phyloP scores from a whole-genome alignment of 805 yeast species.

The Lipomyces mesembrius region DNA sequence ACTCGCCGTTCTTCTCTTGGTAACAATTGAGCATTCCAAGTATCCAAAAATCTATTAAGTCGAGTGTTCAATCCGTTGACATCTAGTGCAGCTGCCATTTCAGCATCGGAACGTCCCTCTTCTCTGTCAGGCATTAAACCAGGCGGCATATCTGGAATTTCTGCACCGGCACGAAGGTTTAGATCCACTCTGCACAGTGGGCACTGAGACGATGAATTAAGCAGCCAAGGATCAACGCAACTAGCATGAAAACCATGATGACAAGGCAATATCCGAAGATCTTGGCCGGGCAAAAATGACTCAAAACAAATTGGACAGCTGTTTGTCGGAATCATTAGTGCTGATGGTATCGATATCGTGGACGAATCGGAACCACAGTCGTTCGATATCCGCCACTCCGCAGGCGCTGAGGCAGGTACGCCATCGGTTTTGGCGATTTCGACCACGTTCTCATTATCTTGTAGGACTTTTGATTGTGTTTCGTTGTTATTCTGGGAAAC shows the following conservation, averaged over 20 bases:
- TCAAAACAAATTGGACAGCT: slow-evolving; percentile 83
- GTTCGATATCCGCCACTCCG: neutral
- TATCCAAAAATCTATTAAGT: slow-evolving; percentile 42
- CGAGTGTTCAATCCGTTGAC: slow-evolving; percentile 27
- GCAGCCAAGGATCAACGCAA: slow-evolving; percentile 84
- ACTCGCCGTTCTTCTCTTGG: slow-evolving; percentile 42
- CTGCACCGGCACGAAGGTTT: slow-evolving; percentile 38
- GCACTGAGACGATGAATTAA: slow-evolving; percentile 74
- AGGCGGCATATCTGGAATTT: slow-evolving; percentile 32
- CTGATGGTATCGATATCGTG: slow-evolving; percentile 10
- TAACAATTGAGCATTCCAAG: slow-evolving; percentile 44
- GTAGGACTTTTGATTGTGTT: neutral
- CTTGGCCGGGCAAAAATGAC: slow-evolving; percentile 62
- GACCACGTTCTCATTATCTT: slow-evolving; percentile 1
- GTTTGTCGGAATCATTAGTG: slow-evolving; percentile 41
- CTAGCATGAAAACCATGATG: slow-evolving; percentile 82
- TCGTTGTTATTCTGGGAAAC: neutral
- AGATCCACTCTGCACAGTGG: slow-evolving; percentile 81
- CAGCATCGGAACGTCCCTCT: neutral
- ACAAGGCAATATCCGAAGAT: slow-evolving; percentile 70
- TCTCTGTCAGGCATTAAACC: slow-evolving; percentile 10
- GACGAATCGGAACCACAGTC: neutral
- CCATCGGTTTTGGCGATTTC: neutral
- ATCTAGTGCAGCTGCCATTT: slow-evolving; percentile 7
- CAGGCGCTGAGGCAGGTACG: neutral